phyloP scores from a whole-genome alignment of 805 yeast genomes.

The Wickerhamomyces pijperi region DNA sequence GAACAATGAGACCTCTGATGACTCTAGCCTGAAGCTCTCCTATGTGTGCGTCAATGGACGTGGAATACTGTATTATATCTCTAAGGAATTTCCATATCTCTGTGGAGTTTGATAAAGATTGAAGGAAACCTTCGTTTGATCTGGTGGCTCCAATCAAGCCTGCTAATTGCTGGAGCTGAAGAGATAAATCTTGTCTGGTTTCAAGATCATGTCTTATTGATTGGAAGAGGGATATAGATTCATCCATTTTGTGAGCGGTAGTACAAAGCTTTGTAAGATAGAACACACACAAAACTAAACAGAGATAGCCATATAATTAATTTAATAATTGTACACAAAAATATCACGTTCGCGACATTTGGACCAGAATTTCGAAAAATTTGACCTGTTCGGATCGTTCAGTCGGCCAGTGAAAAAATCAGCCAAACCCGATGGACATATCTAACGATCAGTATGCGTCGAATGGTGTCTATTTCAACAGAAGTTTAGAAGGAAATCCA shows the following conservation, averaged over 20 bases:
- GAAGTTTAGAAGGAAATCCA: no score
- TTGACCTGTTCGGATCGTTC: no score
- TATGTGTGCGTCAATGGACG: conserved; percentile 1
- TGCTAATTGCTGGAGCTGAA: conserved; percentile 14
- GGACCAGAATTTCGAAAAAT: conserved; percentile 4
- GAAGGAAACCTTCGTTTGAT: conserved; percentile 10
- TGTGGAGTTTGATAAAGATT: conserved; percentile 15
- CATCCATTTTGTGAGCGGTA: background rate
- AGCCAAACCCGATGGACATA: no score
- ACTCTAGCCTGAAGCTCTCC: conserved; percentile 20
- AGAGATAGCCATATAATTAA: no score
- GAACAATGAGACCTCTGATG: conserved; percentile 34
- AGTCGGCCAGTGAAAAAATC: no score
- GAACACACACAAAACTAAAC: no score
- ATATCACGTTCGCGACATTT: no score
- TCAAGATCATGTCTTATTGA: background rate
- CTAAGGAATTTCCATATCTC: conserved; percentile 19
- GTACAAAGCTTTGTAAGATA: no score
- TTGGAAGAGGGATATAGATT: background rate
- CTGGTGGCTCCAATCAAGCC: conserved; percentile 13
- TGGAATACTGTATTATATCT: conserved; percentile 4
- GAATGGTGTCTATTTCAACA: no score
- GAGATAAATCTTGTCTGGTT: conserved; percentile 10
- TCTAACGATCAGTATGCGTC: no score
- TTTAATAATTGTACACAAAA: no score